phyloP scores from a whole-genome alignment of 345 rosid species.

The Clausena lansium region DNA sequence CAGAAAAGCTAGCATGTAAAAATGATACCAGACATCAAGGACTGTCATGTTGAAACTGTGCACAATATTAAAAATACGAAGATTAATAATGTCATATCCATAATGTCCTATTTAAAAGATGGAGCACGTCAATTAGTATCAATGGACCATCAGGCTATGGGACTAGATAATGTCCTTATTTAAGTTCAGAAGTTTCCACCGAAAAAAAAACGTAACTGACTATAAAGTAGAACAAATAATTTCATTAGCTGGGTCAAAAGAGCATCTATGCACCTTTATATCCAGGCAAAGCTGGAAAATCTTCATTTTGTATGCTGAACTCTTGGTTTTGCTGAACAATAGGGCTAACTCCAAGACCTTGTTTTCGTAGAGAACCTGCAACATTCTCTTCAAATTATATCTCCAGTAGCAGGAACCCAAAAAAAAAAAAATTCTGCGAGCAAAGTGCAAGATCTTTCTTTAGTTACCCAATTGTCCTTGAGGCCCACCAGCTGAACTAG shows the following conservation, averaged over 20 bases:
- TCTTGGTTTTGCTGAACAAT: slow-evolving; percentile 97
- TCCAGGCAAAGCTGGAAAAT: slow-evolving; percentile 98
- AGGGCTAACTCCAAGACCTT: slow-evolving; percentile 77
- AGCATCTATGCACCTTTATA: slow-evolving; percentile 75
- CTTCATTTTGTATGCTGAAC: slow-evolving; percentile 99
- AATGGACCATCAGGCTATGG: neutral
- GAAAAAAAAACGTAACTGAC: neutral
- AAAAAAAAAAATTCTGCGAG: slow-evolving; percentile 3
- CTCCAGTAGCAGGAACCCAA: neutral
- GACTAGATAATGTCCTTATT: neutral
- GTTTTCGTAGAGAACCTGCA: slow-evolving; percentile 89
- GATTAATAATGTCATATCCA: neutral
- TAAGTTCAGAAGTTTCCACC: neutral
- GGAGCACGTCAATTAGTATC: neutral
- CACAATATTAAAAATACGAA: neutral
- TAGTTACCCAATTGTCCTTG: slow-evolving; percentile 92
- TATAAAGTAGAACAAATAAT: neutral
- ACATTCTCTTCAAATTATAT: slow-evolving; percentile 9
- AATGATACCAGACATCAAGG: neutral
- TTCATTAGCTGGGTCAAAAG: neutral
- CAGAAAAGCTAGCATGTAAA: neutral
- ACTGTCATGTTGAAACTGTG: neutral
- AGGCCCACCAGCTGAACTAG: slow-evolving; percentile 94
- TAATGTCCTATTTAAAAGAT: neutral
- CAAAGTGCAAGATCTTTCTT: neutral